Evolutionary conservation across 805 yeast genomes (phyloP), one percentile per base, ranked within the genome.

Genomic region (Hyphopichia homilentoma): DNA sequence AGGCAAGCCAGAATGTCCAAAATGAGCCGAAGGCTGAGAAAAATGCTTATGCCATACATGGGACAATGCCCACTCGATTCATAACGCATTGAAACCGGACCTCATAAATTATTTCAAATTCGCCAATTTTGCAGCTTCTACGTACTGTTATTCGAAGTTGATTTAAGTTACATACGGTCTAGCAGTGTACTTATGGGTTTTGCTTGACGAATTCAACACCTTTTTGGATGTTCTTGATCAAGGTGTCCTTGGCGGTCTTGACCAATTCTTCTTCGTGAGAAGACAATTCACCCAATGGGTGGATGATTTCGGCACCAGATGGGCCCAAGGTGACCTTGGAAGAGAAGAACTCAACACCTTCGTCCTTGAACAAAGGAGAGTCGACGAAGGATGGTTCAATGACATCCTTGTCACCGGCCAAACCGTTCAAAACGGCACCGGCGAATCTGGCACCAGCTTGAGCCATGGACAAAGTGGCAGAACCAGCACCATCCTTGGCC

Each of bases 261-360:
- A 93, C 75, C 71, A 90, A 77, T 59, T 77, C 83, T 69, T 84
- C 83, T 77, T 93, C 98, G 63, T 81, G 82, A 47, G 66, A 69
- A 37, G 83, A 70, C 54, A 87, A 62, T 46, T 69, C 63, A 55
- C 95, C 94, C 54, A 93, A 71, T 38, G 73, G 70, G 73, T 85
- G 95, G 59, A 88, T 70, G 63, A 78, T 73, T 63, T 78, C 76
- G 48, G 84, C 85, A 81, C 97, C 97, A 44, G 83, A 77, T 57
- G 81, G 83, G 49, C 97, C 97, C 57, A 90, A 80, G 51, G 95
- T 84, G 48, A 93, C 94, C 68, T 80, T 82, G 48, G 96, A 83
- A 34, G 97, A 88, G 75, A 93, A 93, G 84, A 89, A 93, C 44
- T 87, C 90, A 54, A 93, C 84, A 59, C 97, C 97, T 73, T 89